A percentile compares a stretch with the other conserved stretches of the same genome.
These are phyloP conservation scores for Nitzschia palea DNA, from an alignment of 108 stramenopile species.

Conservation along the genomic window DNA sequence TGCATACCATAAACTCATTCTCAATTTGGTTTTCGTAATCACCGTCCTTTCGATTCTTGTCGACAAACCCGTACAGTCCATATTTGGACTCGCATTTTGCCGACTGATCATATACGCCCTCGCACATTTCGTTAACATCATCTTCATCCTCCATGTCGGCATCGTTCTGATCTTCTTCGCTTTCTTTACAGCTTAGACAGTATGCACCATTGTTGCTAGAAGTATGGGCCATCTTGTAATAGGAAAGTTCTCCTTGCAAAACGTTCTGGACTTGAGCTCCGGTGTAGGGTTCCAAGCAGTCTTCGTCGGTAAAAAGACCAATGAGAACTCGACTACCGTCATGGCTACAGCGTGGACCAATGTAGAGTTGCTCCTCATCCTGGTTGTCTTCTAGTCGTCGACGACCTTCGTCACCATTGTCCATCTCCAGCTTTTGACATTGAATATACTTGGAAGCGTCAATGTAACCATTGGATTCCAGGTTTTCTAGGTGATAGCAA, in stretches of 20 bases:
- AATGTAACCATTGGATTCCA: conserved; percentile 68
- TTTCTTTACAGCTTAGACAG: conserved; percentile 52
- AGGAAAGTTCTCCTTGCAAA: conserved; percentile 55
- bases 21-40: conserved; percentile 58
- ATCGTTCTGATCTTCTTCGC: conserved; percentile 32
- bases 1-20: conserved; percentile 65
- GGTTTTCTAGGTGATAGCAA: conserved; percentile 37
- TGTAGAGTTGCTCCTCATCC: conserved; percentile 53
- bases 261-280: conserved; percentile 46
- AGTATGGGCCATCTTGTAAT: conserved; percentile 57
- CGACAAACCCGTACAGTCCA: conserved; percentile 52
- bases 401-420: conserved; percentile 26
- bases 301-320: conserved; percentile 69
- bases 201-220: conserved; percentile 40
- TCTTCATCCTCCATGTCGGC: conserved; percentile 36
- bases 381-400: conserved; percentile 23
- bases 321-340: conserved; percentile 58
- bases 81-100: conserved; percentile 77
- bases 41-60: conserved; percentile 32
- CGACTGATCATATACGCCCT: conserved; percentile 52
- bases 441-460: conserved; percentile 62
- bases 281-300: conserved; percentile 52
- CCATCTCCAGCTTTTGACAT: conserved; percentile 57
- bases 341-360: conserved; percentile 60
- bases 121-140: conserved; percentile 60